Base-by-base conservation (phyloP, 768 basidiomycete species). In the Lactarius sp. region DNA sequence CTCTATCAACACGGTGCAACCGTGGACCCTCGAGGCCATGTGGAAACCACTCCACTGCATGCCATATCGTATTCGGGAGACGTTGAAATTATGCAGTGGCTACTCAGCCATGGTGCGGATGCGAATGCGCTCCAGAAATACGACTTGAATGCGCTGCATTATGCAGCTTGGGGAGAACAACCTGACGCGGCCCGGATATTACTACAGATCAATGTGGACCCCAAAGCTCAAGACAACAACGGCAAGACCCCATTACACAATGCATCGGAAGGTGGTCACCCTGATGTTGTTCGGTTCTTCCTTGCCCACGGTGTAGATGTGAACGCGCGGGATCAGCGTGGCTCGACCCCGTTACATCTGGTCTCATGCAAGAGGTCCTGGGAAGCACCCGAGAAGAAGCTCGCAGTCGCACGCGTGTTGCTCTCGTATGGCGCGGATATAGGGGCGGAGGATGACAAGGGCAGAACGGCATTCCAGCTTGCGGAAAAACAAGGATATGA, bases 161-260 rank as follows among this genome's bases (percentile, higher is more conserved):
- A 16, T 10, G 55, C 55, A 16, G 55, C 51, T 8, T 1, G 1
- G 5, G 5, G 33, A 4, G 27, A 4, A 33, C 22, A 13, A 4
- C 4, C 33, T 5, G 55, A 33, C 9, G 16, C 27, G 9, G 27
- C 12, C 18, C 55, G 10, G 42, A 31, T 27, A 46, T 31, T 56
- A 56, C 31, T 56, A 4, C 31, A 33, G 55, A 16, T 33, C 42
- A n/a, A 44, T 16, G 31, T 31, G 8, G 55, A 56, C 16, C 4
- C 16, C 42, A 18, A 18, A 18, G 18, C 42, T n/a, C 42, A 44
- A 6, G 88, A 6, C 3, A 7, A 8, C 31, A 0, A 8, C 14
- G 51, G 14, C 14, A 16, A 0, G 16, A 33, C 33, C 5, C 27
- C 51, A 52, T 52, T 31, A 33, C 51, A 52, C 6, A 1, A 14